phyloP scores from a whole-genome alignment of 1,139 yeast species.

The Blastobotrys raffinosifermentans region DNA sequence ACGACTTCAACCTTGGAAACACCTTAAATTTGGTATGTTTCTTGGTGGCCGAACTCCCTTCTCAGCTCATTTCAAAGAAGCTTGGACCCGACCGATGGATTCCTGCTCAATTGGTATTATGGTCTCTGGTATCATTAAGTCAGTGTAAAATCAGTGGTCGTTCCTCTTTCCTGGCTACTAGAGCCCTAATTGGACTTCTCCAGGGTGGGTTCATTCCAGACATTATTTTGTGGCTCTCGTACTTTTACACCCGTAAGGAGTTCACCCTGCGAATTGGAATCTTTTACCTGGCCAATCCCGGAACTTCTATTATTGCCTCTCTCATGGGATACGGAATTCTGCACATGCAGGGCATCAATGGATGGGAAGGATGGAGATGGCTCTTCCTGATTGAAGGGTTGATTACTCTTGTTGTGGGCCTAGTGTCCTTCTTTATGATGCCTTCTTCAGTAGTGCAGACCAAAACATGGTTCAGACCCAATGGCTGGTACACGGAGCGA shows the following conservation, averaged over 20 bases:
- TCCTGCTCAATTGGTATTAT: constrained; percentile 44
- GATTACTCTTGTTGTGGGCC: constrained; percentile 50
- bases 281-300: constrained; percentile 38
- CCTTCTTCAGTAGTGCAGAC: constrained; percentile 58
- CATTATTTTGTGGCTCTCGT: constrained; percentile 44
- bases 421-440: constrained; percentile 49
- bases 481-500: constrained; percentile 60
- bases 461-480: constrained; percentile 40
- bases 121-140: constrained; percentile 45
- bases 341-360: constrained; percentile 37
- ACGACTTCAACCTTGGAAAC: constrained; percentile 45
- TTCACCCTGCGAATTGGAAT: constrained; percentile 42
- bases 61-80: constrained; percentile 46
- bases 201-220: constrained; percentile 56
- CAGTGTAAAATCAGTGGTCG: constrained; percentile 39
- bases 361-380: constrained; percentile 56
- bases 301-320: constrained; percentile 31
- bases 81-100: constrained; percentile 52
- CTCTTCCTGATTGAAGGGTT: constrained; percentile 60
- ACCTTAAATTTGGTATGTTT: constrained; percentile 42
- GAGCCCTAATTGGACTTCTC: constrained; percentile 43
- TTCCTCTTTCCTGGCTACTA: constrained; percentile 37
- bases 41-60: constrained; percentile 46
- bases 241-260: constrained; percentile 45
- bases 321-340: constrained; percentile 43